These are phyloP conservation scores for Kwoniella newhampshirensis DNA, from an alignment of 768 basidiomycete species.

Conservation along the genomic window DNA sequence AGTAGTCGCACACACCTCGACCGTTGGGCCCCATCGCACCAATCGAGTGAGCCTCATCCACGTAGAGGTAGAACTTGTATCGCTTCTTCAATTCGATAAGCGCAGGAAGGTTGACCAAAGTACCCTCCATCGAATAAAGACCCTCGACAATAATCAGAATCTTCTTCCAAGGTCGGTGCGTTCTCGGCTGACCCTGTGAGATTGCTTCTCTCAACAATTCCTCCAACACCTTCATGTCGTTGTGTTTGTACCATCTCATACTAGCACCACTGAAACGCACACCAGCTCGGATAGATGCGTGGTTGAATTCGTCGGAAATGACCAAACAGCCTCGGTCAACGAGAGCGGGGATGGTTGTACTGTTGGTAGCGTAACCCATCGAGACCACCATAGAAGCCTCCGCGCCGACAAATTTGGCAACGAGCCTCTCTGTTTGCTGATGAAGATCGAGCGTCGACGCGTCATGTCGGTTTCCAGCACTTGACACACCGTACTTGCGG, in stretches of 20 bases:
- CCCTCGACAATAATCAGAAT: constrained; percentile 93
- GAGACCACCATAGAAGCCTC: constrained; percentile 88
- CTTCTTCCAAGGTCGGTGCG: constrained; percentile 99
- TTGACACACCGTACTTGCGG: constrained; percentile 73
- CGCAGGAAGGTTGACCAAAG: constrained; percentile 75
- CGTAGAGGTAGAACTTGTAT: constrained; percentile 97
- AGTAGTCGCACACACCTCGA: constrained; percentile 93
- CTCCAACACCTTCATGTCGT: constrained; percentile 84
- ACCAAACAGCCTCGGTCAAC: constrained; percentile 87
- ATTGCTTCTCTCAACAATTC: constrained; percentile 79
- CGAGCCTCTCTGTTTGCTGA: constrained; percentile 72
- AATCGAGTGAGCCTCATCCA: constrained; percentile 97
- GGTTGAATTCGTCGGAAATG: constrained; percentile 96
- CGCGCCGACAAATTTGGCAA: constrained; percentile 83
- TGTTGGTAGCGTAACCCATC: constrained; percentile 62
- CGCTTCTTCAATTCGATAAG: constrained; percentile 84
- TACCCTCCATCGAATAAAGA: constrained; percentile 98
- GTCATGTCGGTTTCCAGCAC: constrained; percentile 75
- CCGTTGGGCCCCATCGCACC: constrained; percentile 93
- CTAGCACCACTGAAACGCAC: constrained; percentile 82
- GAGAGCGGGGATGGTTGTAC: constrained; percentile 83
- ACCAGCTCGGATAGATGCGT: constrained; percentile 91
- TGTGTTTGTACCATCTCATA: constrained; percentile 94
- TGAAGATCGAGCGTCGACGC: constrained; percentile 87
- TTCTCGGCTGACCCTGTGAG: constrained; percentile 95